phyloP scores from a whole-genome alignment of 2,329 filamentous ascomycete genomes.

The Cercospora sojina region DNA sequence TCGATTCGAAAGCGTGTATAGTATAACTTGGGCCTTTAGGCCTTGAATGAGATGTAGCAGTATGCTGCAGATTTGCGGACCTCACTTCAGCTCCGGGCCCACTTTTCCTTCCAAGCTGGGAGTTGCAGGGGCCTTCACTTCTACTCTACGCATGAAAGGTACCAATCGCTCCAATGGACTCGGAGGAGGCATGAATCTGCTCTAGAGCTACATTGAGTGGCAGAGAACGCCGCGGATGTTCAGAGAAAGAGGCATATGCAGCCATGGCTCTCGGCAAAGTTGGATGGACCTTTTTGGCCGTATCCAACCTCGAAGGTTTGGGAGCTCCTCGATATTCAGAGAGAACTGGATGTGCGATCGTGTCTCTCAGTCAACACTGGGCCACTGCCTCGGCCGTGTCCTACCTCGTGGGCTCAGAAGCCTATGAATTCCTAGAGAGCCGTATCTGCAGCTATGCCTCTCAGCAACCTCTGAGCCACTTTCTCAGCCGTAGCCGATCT shows the following conservation, averaged over 20 bases:
- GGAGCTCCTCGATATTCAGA: neutral
- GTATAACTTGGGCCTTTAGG: neutral
- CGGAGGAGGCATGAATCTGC: neutral
- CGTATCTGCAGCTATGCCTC: too few relatives aligned
- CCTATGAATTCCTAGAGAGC: too few relatives aligned
- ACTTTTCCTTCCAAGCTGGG: slow-evolving; percentile 4
- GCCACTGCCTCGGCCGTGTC: too few relatives aligned
- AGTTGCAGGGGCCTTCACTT: neutral
- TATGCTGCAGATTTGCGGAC: neutral
- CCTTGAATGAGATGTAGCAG: neutral
- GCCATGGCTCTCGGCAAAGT: neutral
- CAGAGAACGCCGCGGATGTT: too few relatives aligned
- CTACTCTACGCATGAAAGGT: neutral
- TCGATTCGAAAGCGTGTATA: neutral
- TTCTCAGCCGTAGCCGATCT: too few relatives aligned
- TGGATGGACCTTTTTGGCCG: neutral
- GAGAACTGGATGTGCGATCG: neutral
- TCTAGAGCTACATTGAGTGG: neutral
- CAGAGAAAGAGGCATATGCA: neutral
- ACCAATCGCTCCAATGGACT: neutral
- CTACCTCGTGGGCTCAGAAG: too few relatives aligned
- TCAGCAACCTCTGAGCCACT: too few relatives aligned
- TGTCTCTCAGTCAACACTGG: neutral
- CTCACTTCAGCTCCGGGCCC: slow-evolving; percentile 4
- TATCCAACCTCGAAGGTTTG: neutral